Base-by-base conservation (phyloP, 768 basidiomycete genomes). In the Leccinum fibrillosum region DNA sequence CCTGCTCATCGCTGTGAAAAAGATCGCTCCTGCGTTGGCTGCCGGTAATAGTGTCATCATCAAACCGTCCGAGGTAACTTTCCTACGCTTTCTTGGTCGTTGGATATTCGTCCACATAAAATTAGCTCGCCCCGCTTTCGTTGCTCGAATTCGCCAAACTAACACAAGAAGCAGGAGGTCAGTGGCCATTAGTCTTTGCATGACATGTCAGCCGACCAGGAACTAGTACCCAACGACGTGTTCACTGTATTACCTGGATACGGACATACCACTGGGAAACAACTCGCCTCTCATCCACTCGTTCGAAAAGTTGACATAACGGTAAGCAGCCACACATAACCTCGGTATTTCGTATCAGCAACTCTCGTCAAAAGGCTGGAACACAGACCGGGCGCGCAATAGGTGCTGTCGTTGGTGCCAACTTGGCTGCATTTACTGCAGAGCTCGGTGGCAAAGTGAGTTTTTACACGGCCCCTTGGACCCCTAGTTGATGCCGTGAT, bases 261-360 rank as follows among this genome's bases (percentile, higher is more conserved):
- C 47, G 91, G 92, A 5, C 69, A 74, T 25, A 78, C 76, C 7
- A 85, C 86, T 1, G 92, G 89, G 9, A 82, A 77, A 66, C 78
- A 81, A 26, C 78, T 94, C 28, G 82, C 86, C 25, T 79, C 82
- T 34, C 79, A 92, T 71, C 82, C 84, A 3, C 68, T 84, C 48
- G 75, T 94, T 47, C 82, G 84, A 53, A 94, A 94, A 69, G 89
- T 94, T 17, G 92, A 94, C 65, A 77, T 94, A 28, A 94, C 92
- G 5, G 92, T 90, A 66, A 70, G 82, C 64, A 7, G 17, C 39
- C 47, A 15, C 10, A 6, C 39, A 4, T 53, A 26, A 11, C 15
- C 26, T 17, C 26, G 8, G 2, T 15, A 13, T 53, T 45, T 54
- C 23, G 12, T n/a, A 51, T 39, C 35, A 21, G 11, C 23, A 53